Evolutionary conservation across 495 filamentous ascomycete genomes (phyloP).

Genomic region (Lasiosphaeria hispida): DNA sequence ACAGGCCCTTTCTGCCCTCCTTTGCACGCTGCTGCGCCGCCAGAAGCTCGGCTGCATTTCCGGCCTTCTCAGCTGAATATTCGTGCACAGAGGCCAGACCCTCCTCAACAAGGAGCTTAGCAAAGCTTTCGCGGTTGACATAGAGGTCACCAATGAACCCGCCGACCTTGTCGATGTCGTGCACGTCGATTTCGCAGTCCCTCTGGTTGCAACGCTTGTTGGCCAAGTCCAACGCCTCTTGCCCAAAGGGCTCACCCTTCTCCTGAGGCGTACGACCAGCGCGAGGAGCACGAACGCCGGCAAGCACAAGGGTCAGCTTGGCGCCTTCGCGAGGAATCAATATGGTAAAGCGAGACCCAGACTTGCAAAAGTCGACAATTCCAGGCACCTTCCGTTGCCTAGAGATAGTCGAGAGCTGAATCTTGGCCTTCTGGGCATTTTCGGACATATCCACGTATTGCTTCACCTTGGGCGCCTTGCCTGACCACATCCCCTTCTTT

Average conservation of each 20-base stretch:
- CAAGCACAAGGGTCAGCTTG: slow-evolving; percentile 93
- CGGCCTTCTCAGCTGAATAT: slow-evolving; percentile 94
- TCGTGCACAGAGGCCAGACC: slow-evolving; percentile 86
- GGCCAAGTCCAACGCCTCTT: slow-evolving; percentile 89
- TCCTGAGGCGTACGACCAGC: slow-evolving; percentile 82
- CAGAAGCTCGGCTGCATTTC: slow-evolving; percentile 80
- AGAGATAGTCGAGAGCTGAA: slow-evolving; percentile 79
- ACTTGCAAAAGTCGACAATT: slow-evolving; percentile 95
- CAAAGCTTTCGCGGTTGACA: slow-evolving; percentile 93
- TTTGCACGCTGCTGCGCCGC: slow-evolving; percentile 88
- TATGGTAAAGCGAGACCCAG: slow-evolving; percentile 88
- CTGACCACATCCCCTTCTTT: slow-evolving; percentile 89
- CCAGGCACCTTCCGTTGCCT: slow-evolving; percentile 91
- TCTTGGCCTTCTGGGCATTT: slow-evolving; percentile 89
- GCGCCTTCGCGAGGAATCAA: slow-evolving; percentile 89
- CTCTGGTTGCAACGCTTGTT: slow-evolving; percentile 86
- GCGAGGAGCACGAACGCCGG: slow-evolving; percentile 87
- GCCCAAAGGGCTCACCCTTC: slow-evolving; percentile 86
- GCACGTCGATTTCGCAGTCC: slow-evolving; percentile 94
- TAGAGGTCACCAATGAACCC: slow-evolving; percentile 96
- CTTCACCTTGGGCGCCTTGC: slow-evolving; percentile 76
- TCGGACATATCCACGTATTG: slow-evolving; percentile 88
- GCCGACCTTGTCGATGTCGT: slow-evolving; percentile 92
- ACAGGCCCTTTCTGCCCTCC: slow-evolving; percentile 78
- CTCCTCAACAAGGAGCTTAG: slow-evolving; percentile 90